These are phyloP conservation scores for Micractinium conductrix DNA, from an alignment of 139 green algal species.

Conservation along the genomic window DNA sequence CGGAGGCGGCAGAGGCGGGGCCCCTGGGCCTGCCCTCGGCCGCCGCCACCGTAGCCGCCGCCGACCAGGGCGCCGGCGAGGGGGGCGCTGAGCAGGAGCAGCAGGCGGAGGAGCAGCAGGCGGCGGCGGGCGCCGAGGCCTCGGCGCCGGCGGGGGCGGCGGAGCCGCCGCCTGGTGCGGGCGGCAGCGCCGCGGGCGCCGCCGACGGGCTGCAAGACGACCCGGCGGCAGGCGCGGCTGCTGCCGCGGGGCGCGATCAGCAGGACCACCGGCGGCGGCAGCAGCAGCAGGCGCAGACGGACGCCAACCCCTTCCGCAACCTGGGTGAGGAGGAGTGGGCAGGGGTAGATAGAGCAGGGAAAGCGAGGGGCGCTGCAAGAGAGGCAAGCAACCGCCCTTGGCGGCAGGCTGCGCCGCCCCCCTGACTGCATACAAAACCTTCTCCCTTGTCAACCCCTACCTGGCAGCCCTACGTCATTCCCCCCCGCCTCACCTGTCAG, in stretches of 20 bases:
- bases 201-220: constrained; percentile 35
- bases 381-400: too few relatives aligned
- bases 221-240: not conserved
- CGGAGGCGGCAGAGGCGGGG: constrained; percentile 55
- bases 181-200: constrained; percentile 34
- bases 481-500: too few relatives aligned
- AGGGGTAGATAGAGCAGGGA: too few relatives aligned
- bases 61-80: constrained; percentile 37
- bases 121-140: not conserved
- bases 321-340: constrained; percentile 29
- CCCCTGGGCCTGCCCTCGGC: constrained; percentile 58
- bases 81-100: constrained; percentile 28
- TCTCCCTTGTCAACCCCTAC: too few relatives aligned
- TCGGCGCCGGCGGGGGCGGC: not conserved
- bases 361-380: too few relatives aligned
- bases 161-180: constrained; percentile 27
- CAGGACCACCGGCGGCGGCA: not conserved
- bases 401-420: too few relatives aligned
- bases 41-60: constrained; percentile 33
- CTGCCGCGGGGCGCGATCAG: not conserved
- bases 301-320: constrained; percentile 79
- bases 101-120: constrained; percentile 37
- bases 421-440: too few relatives aligned
- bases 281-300: constrained; percentile 17
- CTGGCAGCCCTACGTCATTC: too few relatives aligned